Evolutionary conservation across 78 protist species (phyloP).

Genomic region (Pigoraptor vietnamica): DNA sequence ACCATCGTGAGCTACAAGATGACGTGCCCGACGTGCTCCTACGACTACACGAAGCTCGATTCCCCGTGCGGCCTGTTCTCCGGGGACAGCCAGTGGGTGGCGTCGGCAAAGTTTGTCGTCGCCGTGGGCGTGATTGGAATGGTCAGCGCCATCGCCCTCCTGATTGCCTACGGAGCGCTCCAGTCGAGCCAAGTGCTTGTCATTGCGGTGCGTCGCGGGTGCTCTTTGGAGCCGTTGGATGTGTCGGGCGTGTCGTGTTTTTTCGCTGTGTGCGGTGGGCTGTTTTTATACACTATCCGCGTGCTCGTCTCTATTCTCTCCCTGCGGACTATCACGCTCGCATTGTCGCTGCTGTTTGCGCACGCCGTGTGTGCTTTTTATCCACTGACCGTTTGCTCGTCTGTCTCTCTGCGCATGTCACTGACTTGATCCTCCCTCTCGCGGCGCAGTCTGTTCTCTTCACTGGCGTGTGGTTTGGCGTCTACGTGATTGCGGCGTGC

Average conservation of each 20-base stretch:
- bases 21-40: neutral
- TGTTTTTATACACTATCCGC: too few relatives aligned
- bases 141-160: neutral
- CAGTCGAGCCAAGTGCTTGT: neutral
- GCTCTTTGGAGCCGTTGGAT: neutral
- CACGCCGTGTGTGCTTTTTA: neutral
- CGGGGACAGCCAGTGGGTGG: neutral
- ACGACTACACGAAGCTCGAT: neutral
- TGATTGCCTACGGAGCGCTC: neutral
- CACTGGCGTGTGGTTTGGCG: neutral
- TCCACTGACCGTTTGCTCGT: too few relatives aligned
- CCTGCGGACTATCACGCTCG: too few relatives aligned
- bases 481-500: neutral
- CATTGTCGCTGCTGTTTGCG: too few relatives aligned
- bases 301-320: neutral
- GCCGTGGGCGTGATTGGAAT: neutral
- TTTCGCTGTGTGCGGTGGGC: neutral
- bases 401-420: neutral
- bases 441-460: neutral
- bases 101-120: neutral
- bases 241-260: neutral
- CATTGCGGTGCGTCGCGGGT: neutral
- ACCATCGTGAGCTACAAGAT: neutral
- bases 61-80: neutral
- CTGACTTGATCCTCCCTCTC: too few relatives aligned